These are phyloP conservation scores for Usnea hakonensis DNA, from an alignment of 495 filamentous ascomycete genomes.

Conservation along the genomic window DNA sequence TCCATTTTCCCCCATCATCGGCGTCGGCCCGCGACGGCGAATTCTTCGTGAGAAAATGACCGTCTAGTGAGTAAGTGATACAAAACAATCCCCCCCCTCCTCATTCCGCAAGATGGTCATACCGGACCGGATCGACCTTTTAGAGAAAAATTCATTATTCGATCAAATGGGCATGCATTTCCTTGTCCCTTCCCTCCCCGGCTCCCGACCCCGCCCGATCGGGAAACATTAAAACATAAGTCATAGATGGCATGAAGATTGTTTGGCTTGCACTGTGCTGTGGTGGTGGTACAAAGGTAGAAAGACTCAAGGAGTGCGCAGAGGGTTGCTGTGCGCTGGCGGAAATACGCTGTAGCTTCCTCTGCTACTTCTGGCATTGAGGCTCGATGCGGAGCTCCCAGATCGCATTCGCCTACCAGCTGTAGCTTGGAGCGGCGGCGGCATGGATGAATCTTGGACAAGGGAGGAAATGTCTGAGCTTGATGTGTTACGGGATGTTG, in stretches of 20 bases:
- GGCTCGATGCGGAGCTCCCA: constrained; percentile 4
- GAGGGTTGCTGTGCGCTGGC: neutral
- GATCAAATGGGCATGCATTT: neutral
- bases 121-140: neutral
- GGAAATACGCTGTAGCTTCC: constrained; percentile 10
- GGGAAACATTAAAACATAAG: neutral
- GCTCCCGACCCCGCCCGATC: neutral
- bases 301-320: neutral
- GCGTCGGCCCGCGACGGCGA: neutral
- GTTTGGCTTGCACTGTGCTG: neutral
- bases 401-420: constrained; percentile 2
- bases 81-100: neutral
- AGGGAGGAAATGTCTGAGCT: constrained; percentile 1
- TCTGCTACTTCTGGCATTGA: constrained; percentile 1
- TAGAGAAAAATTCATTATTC: neutral
- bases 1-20: neutral
- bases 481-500: constrained; percentile 10
- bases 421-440: neutral
- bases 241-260: constrained; percentile 1
- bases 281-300: neutral
- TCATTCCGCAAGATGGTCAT: neutral
- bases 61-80: neutral
- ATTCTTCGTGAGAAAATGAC: neutral
- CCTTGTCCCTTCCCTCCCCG: neutral
- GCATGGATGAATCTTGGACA: neutral